A percentile compares a stretch with the other conserved stretches of the same genome.
Conservation (phyloP, 228 moss, liverwort and hornwort species). For the Sphagnum magellanicum region DNA sequence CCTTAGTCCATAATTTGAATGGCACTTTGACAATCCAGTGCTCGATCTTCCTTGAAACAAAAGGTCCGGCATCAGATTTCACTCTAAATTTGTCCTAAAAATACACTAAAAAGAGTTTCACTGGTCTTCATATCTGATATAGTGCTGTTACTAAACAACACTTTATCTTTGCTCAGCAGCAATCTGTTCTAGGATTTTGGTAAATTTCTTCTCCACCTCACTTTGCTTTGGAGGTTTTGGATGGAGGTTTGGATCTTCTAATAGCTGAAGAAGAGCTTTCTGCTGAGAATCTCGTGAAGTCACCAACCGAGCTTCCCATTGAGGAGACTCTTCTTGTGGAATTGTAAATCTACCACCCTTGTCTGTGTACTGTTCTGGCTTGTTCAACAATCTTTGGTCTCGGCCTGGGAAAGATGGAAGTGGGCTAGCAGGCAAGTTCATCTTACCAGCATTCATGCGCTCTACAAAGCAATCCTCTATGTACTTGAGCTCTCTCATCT, state of each 20-base stretch:
- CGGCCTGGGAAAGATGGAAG: constrained; percentile 10
- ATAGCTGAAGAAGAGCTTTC: not conserved
- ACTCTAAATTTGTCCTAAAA: no score
- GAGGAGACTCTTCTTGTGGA: not conserved
- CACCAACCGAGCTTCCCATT: constrained; percentile 12
- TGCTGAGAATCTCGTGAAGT: constrained; percentile 5
- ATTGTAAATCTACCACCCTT: not conserved
- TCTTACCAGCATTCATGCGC: constrained; percentile 15
- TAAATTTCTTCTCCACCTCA: constrained; percentile 4
- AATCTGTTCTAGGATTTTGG: constrained; percentile 12
- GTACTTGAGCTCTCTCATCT: constrained; percentile 13
- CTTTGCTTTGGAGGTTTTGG: not conserved
- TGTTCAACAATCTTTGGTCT: not conserved
- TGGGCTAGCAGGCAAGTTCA: constrained; percentile 2
- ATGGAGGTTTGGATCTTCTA: not conserved
- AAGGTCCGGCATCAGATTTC: no score
- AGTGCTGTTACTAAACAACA: no score
- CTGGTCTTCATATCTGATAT: no score
- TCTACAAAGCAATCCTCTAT: constrained; percentile 28
- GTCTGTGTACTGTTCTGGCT: not conserved
- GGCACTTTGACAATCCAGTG: no score
- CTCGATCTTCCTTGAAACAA: no score
- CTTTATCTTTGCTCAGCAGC: not conserved
- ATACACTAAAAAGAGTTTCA: no score
- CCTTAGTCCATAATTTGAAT: no score